Evolutionary conservation across 805 yeast genomes (phyloP), one percentile per base, ranked within the genome.

Genomic region (Pichia rugopelliculosa): DNA sequence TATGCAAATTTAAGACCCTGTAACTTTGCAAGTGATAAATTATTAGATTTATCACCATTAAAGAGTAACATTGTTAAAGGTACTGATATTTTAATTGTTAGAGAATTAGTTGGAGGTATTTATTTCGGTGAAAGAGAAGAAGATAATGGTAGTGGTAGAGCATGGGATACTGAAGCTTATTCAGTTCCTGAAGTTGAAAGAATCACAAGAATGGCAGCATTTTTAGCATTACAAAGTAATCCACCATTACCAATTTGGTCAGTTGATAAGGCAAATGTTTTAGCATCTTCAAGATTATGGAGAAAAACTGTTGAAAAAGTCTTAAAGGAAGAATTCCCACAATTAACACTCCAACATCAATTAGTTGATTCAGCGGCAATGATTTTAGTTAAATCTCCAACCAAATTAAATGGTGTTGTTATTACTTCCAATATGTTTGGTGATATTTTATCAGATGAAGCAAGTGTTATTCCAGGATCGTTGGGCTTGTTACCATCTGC

Each of bases 1-100:
- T 93, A 93, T 67, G 99, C 99, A 50, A 93, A 93, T 69, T 77
- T 93, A 68, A 84, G 99, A 68, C 99, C 99, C 42, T 91, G 98
- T 70, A 86, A 83, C 70, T 93, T 93, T 71, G 95, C 82, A 9
- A 77, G 89, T 42, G 96, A 91, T 26, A 73, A 86, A 39, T 77
- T 93, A 49, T 73, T 91, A 54, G 87, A 86, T 46, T 75, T 91
- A 58, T 86, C 96, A 2, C 99, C 99, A 40, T 76, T 93, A 62
- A 88, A 84, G 67, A 70, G 85, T 25, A 89, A 89, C 54, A 74
- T 84, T 54, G 98, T 87, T 50, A 78, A 73, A 59, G 99, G 99
- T 42, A 89, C 97, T 36, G 84, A 93, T 67, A 87, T 93, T 65
- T 78, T 82, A 48, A 96, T 93, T 54, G 96, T 91, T 39, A 84